Percentiles rank a stretch among this genome's conserved stretches.
These are phyloP conservation scores for Blastobotrys illinoisensis DNA, from an alignment of 1,139 yeast genomes.

Conservation along the genomic window DNA sequence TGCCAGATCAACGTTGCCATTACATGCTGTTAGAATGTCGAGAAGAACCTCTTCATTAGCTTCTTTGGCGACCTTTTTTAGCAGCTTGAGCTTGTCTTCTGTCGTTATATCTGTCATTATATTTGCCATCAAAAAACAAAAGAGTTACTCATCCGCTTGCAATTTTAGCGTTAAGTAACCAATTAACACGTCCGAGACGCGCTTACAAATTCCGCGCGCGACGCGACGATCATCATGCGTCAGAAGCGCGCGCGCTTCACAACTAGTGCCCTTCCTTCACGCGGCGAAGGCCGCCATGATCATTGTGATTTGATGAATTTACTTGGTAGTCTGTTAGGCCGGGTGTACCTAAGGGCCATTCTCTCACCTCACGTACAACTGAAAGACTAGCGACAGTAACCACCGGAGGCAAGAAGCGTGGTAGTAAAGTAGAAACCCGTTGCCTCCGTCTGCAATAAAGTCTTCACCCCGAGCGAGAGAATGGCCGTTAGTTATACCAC, in stretches of 20 bases:
- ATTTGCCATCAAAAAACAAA: neutral
- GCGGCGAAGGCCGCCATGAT: too few relatives aligned
- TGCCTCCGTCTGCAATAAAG: too few relatives aligned
- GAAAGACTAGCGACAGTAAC: too few relatives aligned
- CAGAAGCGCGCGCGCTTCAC: neutral
- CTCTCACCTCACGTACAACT: neutral
- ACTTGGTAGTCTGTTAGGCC: too few relatives aligned
- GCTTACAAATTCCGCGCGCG: neutral
- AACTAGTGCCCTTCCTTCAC: too few relatives aligned
- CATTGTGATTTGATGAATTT: too few relatives aligned
- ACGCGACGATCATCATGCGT: neutral
- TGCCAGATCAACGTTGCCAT: conserved; percentile 29
- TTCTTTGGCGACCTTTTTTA: conserved; percentile 22
- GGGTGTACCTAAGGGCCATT: neutral
- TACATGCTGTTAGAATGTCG: conserved; percentile 33
- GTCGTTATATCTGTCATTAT: neutral
- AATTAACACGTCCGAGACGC: neutral
- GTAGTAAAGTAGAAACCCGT: too few relatives aligned
- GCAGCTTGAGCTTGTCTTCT: neutral
- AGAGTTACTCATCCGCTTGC: too few relatives aligned
- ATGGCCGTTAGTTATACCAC: too few relatives aligned
- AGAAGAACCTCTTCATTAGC: conserved; percentile 27
- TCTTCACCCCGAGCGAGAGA: too few relatives aligned
- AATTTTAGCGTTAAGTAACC: too few relatives aligned
- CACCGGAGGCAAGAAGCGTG: too few relatives aligned